A percentile compares a stretch with the other conserved stretches of the same genome.
These are phyloP conservation scores for Niveomyces coronatus DNA, from an alignment of 2,329 filamentous ascomycete genomes.

Conservation along the genomic window DNA sequence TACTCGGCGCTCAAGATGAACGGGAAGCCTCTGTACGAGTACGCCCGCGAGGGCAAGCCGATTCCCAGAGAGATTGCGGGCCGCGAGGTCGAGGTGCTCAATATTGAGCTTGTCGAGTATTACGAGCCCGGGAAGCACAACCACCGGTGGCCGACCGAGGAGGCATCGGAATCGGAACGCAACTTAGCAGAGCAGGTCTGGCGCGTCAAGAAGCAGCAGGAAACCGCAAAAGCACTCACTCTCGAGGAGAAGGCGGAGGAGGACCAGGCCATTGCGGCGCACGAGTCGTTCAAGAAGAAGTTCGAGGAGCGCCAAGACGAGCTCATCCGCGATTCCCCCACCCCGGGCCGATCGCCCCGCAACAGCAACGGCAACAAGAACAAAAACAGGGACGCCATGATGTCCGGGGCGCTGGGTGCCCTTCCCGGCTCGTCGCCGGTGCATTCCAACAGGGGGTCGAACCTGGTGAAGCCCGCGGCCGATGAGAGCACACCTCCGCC, in stretches of 20 bases:
- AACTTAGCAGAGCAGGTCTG: conserved; percentile 64
- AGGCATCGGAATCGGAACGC: conserved; percentile 67
- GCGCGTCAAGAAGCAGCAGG: conserved; percentile 49
- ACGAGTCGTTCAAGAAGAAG: conserved; percentile 47
- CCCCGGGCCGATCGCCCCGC: conserved; percentile 2
- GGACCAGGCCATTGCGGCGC: conserved; percentile 42
- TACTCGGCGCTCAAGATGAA: conserved; percentile 90
- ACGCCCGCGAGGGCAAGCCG: conserved; percentile 79
- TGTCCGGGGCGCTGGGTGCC: conserved; percentile 47
- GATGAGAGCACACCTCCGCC: conserved; percentile 39
- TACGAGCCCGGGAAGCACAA: conserved; percentile 71
- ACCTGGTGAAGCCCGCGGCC: conserved; percentile 40
- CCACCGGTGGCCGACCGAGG: conserved; percentile 68
- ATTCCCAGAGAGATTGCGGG: conserved; percentile 78
- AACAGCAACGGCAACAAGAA: too few relatives aligned
- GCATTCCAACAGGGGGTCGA: conserved; percentile 33
- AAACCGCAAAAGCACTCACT: conserved; percentile 36
- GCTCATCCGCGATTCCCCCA: conserved; percentile 41
- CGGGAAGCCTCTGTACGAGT: conserved; percentile 92
- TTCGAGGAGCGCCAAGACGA: conserved; percentile 48
- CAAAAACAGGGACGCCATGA: conserved; percentile 31
- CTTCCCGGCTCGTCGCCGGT: conserved; percentile 33
- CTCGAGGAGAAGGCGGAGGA: conserved; percentile 46
- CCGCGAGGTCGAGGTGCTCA: conserved; percentile 64
- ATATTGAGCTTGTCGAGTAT: conserved; percentile 77